Evolutionary conservation across 371 early-diverging fungal genomes (phyloP), one percentile per base, ranked within the genome.

Genomic region (Mortierella sp.): DNA sequence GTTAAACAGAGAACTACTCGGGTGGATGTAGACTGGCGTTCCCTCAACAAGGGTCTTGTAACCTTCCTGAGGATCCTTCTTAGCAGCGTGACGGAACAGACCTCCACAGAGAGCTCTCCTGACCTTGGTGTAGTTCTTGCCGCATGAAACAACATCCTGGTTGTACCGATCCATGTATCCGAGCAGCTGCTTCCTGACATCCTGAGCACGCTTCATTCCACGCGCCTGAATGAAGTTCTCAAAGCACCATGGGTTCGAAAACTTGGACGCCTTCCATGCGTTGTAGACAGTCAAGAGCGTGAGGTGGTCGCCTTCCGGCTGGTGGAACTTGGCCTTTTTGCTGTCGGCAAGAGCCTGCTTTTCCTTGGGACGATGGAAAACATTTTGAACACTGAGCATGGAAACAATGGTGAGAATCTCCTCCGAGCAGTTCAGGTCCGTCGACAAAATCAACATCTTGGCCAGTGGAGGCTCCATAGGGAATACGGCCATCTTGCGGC

Each of bases 271-370:
- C 80, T 96, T 95, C 93, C 99, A 99, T 38, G 93, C 95, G 84
- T 99, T 98, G 90, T 97, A 99, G 2, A 99, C 99, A 0, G 97
- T 94, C 75, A 99, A 90, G 50, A 99, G 91, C 11, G 99, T 99
- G 52, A 99, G 89, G 83, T 99, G 99, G 89, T 99, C 99, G 31
- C 98, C 99, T 84, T 99, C 99, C 2, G 98, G 97, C 87, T 98
- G 98, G 89, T 98, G 97, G 88, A 99, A 99, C 84, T 97, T 97
- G 21, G 98, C 98, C 84, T 99, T 99, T 84, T 97, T 97, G 75
- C 95, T 91, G 89, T 99, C 99, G 0, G 99, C 98, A 31, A 92
- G 92, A 0, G 96, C 95, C 88, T 98, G 98, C 88, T 99, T 98
- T 55, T 99, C 99, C 84, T 97, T 97, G 47, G 99, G 99, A 70